Conservation (phyloP, 2,329 filamentous ascomycete genomes). For the Ceratocystis variospora region DNA sequence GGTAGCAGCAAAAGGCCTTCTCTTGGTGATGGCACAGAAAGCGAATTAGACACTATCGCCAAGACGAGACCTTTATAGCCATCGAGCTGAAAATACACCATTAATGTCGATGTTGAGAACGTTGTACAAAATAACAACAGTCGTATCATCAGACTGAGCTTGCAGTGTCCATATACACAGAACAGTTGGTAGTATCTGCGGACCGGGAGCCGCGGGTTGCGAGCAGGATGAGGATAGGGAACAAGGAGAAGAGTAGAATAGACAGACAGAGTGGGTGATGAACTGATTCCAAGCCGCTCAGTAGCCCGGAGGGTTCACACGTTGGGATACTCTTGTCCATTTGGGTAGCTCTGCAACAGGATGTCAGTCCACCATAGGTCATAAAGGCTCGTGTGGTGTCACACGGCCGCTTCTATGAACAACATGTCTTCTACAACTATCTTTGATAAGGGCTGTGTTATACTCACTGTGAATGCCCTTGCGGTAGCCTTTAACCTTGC, state of each 20-base stretch:
- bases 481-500: slow-evolving; percentile 86
- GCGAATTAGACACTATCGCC: background rate
- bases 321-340: slow-evolving; percentile 91
- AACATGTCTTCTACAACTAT: background rate
- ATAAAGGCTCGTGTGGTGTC: background rate
- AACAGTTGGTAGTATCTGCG: background rate
- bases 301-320: slow-evolving; percentile 88
- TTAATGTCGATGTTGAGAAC: background rate
- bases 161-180: background rate
- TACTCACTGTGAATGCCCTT: slow-evolving; percentile 93
- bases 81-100: background rate
- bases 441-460: background rate
- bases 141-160: background rate
- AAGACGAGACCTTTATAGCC: background rate
- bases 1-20: background rate
- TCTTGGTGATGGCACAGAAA: background rate
- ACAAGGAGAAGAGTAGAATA: background rate
- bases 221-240: background rate
- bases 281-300: slow-evolving; percentile 31
- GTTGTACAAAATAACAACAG: background rate
- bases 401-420: background rate
- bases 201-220: slow-evolving; percentile 1
- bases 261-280: background rate
- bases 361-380: background rate
- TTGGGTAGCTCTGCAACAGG: slow-evolving; percentile 55